These are phyloP conservation scores for Ceratocystis variospora DNA, from an alignment of 2,329 filamentous ascomycete genomes.

Conservation along the genomic window DNA sequence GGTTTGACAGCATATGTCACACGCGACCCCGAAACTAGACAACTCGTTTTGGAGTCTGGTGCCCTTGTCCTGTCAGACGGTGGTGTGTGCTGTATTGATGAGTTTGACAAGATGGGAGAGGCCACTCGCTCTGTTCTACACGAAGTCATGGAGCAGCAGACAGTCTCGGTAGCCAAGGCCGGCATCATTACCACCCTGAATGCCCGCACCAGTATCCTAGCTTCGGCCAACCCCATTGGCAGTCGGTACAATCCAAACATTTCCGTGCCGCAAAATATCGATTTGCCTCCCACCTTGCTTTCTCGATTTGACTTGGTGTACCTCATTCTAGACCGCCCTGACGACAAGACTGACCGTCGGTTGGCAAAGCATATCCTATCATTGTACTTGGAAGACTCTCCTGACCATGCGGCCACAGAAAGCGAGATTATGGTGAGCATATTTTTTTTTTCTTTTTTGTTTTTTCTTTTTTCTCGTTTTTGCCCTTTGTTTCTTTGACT, in stretches of 20 bases:
- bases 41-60: slow-evolving; percentile 68
- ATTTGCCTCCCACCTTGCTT: slow-evolving; percentile 83
- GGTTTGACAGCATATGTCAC: slow-evolving; percentile 72
- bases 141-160: slow-evolving; percentile 83
- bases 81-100: slow-evolving; percentile 72
- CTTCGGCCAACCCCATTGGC: slow-evolving; percentile 94
- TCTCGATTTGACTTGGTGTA: slow-evolving; percentile 97
- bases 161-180: slow-evolving; percentile 73
- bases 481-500: no score
- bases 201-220: slow-evolving; percentile 85
- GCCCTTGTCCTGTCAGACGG: slow-evolving; percentile 68
- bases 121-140: slow-evolving; percentile 66
- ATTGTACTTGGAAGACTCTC: slow-evolving; percentile 92
- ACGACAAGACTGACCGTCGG: slow-evolving; percentile 77
- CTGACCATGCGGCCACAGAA: slow-evolving; percentile 61
- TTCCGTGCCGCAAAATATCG: slow-evolving; percentile 94
- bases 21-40: slow-evolving; percentile 64
- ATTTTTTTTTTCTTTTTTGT: background rate
- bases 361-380: slow-evolving; percentile 85
- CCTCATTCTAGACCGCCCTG: slow-evolving; percentile 83
- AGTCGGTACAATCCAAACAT: slow-evolving; percentile 95
- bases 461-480: background rate
- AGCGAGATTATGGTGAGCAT: slow-evolving; percentile 66
- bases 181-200: slow-evolving; percentile 96
- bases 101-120: slow-evolving; percentile 80